A percentile compares a stretch with the other conserved stretches of the same genome.
These are phyloP conservation scores for Reticulascus tulasneorum DNA, from an alignment of 2,329 filamentous ascomycete genomes.

Conservation along the genomic window DNA sequence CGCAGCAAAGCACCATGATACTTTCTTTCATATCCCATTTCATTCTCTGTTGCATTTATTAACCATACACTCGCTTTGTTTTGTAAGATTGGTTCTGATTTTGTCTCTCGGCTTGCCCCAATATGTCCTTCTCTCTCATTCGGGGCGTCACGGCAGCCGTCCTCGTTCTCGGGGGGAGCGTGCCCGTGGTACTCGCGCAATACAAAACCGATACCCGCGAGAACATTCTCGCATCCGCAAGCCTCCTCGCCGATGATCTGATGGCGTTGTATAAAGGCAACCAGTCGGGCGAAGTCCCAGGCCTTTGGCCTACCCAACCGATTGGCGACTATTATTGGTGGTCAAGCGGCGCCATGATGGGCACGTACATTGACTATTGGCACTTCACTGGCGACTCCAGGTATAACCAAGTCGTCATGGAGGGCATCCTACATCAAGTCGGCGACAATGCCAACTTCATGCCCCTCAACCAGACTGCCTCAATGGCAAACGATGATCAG, in stretches of 20 bases:
- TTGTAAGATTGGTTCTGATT: neutral
- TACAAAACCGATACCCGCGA: slow-evolving; percentile 9
- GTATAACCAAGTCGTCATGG: slow-evolving; percentile 44
- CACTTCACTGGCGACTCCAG: slow-evolving; percentile 39
- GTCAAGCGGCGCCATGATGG: slow-evolving; percentile 25
- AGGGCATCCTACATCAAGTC: slow-evolving; percentile 42
- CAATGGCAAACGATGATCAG: slow-evolving; percentile 56
- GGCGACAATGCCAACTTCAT: slow-evolving; percentile 46
- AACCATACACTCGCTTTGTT: too few species aligned
- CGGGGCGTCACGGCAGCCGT: too few species aligned
- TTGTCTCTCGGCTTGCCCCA: neutral
- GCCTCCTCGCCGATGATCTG: slow-evolving; percentile 23
- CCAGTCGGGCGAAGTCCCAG: slow-evolving; percentile 22
- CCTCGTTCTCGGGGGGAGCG: neutral
- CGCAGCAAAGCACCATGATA: too few species aligned
- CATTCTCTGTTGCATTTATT: too few species aligned
- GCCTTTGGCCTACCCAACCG: slow-evolving; percentile 19
- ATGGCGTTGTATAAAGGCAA: slow-evolving; percentile 26
- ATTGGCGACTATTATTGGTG: slow-evolving; percentile 32
- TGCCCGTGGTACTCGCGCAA: neutral
- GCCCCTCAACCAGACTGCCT: slow-evolving; percentile 40
- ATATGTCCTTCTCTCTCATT: too few species aligned
- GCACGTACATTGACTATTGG: slow-evolving; percentile 35
- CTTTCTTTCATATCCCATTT: too few species aligned
- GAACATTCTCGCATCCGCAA: slow-evolving; percentile 15